Conservation (phyloP, 179 eudicot genomes). For the Spinacia oleracea region DNA sequence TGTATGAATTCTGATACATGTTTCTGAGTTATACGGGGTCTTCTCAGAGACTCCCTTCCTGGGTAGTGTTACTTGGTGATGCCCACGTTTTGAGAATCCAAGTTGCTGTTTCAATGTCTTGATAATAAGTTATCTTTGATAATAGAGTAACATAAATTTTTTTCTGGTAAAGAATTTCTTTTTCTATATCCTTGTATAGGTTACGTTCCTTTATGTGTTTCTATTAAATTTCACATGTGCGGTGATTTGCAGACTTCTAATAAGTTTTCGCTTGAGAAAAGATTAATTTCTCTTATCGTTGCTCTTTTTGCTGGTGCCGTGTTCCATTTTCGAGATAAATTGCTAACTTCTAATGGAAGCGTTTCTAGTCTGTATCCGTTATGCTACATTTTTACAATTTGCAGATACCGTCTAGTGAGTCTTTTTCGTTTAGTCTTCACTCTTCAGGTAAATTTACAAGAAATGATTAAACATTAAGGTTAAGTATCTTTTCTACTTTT, state of each 20-base stretch:
- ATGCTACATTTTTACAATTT: too few species aligned
- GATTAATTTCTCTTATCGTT: too few species aligned
- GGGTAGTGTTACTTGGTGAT: background rate
- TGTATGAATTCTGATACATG: background rate
- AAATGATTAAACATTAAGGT: too few species aligned
- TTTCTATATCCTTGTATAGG: background rate
- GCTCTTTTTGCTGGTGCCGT: too few species aligned
- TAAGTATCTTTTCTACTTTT: too few species aligned
- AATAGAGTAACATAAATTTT: background rate
- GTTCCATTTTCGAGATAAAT: too few species aligned
- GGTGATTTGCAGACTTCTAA: background rate
- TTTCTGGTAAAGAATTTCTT: background rate
- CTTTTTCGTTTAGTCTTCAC: too few species aligned
- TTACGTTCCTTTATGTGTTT: background rate
- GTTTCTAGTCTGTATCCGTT: too few species aligned
- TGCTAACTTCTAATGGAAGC: too few species aligned
- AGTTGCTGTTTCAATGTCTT: background rate
- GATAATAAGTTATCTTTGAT: background rate
- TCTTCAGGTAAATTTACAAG: too few species aligned
- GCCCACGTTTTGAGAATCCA: background rate
- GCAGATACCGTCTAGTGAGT: too few species aligned
- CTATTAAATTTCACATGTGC: background rate
- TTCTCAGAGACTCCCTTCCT: background rate
- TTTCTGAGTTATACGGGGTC: background rate
- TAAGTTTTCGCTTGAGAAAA: too few species aligned